A percentile compares a stretch with the other conserved stretches of the same genome.
Evolutionary conservation across 495 filamentous ascomycete genomes (phyloP).

Genomic region (Hypoxylon rickii): DNA sequence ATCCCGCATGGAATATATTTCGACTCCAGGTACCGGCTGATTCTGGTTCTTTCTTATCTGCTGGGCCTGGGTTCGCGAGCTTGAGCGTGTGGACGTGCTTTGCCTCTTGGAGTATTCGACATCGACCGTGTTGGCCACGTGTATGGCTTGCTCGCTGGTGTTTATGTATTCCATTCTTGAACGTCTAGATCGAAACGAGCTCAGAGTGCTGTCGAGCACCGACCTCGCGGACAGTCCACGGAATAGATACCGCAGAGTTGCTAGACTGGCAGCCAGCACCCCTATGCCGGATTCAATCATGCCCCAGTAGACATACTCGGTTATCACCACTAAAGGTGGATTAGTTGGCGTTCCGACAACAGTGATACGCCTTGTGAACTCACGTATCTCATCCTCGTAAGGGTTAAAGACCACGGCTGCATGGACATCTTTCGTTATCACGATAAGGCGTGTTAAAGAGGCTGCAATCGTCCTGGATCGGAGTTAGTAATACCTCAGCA

Average conservation of each 20-base stretch:
- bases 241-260: constrained; percentile 25
- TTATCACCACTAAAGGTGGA: constrained; percentile 23
- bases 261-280: constrained; percentile 27
- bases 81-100: not conserved
- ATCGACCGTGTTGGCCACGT: not conserved
- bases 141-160: constrained; percentile 1
- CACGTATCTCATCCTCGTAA: constrained; percentile 26
- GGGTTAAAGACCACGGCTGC: constrained; percentile 16
- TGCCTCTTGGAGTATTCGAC: not conserved
- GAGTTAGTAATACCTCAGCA: not conserved
- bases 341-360: not conserved
- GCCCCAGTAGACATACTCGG: constrained; percentile 33
- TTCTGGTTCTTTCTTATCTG: not conserved
- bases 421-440: constrained; percentile 4
- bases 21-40: not conserved
- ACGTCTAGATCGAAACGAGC: constrained; percentile 5
- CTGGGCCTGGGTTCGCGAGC: not conserved
- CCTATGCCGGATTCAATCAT: constrained; percentile 30
- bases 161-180: constrained; percentile 1
- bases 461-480: constrained; percentile 24
- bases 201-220: constrained; percentile 1
- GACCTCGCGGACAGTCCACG: not conserved
- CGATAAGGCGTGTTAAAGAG: constrained; percentile 26
- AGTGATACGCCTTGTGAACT: not conserved
- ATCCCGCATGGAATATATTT: not conserved